Evolutionary conservation across 768 basidiomycete species (phyloP).

Genomic region (Boletus pseudo-olivaceus): DNA sequence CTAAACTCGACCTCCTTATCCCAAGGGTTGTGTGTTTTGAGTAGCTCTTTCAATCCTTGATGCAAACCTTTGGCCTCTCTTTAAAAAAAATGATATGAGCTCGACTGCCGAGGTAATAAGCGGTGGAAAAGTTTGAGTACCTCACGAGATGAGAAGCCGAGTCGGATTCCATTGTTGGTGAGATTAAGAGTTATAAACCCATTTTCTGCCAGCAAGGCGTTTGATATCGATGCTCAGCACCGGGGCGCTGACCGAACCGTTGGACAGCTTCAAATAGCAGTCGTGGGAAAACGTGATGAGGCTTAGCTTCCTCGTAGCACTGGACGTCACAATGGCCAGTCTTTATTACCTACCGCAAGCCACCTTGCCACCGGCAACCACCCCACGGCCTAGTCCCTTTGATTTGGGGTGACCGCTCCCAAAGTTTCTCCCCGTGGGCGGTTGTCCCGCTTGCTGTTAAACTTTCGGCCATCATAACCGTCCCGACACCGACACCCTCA

Average conservation of each 20-base stretch:
- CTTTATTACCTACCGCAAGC: not conserved
- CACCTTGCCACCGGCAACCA: not conserved
- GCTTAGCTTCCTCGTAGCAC: not conserved
- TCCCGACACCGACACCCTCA: not conserved
- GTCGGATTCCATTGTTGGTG: conserved; percentile 38
- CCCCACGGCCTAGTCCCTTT: not conserved
- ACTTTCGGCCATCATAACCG: not conserved
- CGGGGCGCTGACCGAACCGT: conserved; percentile 3
- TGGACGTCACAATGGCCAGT: not conserved
- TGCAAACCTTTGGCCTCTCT: conserved; percentile 76
- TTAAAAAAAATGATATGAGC: conserved; percentile 33
- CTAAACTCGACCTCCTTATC: conserved; percentile 83
- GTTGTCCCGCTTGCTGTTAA: not conserved
- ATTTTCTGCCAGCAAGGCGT: conserved; percentile 16
- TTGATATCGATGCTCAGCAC: conserved; percentile 16
- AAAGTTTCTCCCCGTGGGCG: not conserved
- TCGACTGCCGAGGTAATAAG: conserved; percentile 1
- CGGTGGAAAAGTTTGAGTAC: conserved; percentile 13
- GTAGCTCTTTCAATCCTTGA: conserved; percentile 68
- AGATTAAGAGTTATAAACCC: conserved; percentile 20
- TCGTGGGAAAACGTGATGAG: conserved; percentile 23
- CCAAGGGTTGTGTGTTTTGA: conserved; percentile 75
- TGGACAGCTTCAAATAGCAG: conserved; percentile 6
- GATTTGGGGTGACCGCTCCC: not conserved
- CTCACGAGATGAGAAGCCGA: conserved; percentile 37